These are phyloP conservation scores for Actinidia chinensis DNA, from an alignment of 179 eudicot genomes.

Conservation along the genomic window DNA sequence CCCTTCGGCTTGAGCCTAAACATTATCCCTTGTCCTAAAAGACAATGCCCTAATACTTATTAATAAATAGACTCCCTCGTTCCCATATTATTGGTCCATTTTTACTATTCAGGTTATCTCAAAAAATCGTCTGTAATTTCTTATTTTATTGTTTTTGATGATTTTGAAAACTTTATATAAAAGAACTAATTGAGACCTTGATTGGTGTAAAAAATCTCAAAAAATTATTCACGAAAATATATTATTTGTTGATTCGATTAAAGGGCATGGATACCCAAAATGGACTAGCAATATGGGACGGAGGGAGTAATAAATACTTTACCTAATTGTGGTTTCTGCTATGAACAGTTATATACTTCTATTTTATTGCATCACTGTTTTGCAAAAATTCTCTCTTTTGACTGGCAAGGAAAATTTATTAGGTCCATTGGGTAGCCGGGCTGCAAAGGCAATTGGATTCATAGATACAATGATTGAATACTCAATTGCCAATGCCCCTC, in stretches of 20 bases:
- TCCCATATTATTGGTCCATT: too few relatives aligned
- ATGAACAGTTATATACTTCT: not conserved
- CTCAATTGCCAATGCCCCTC: conserved; percentile 78
- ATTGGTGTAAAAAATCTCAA: too few relatives aligned
- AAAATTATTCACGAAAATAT: too few relatives aligned
- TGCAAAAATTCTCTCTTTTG: not conserved
- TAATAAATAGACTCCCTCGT: too few relatives aligned
- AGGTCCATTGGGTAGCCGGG: conserved; percentile 97
- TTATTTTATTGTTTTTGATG: too few relatives aligned
- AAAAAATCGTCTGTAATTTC: too few relatives aligned
- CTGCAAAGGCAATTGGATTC: conserved; percentile 95
- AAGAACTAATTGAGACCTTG: too few relatives aligned
- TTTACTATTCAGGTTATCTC: too few relatives aligned
- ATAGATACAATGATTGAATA: conserved; percentile 95
- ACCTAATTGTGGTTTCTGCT: not conserved
- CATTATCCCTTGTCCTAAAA: not conserved
- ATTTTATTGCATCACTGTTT: not conserved
- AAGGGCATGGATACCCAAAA: too few relatives aligned
- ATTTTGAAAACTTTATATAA: too few relatives aligned
- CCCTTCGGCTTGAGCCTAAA: not conserved
- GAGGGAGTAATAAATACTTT: not conserved
- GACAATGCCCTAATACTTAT: not conserved
- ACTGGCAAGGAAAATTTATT: conserved; percentile 18
- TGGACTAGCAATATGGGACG: too few relatives aligned
- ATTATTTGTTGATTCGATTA: too few relatives aligned